phyloP scores from a whole-genome alignment of 225 moss, liverwort and hornwort species.

The Sphagnum contortum region DNA sequence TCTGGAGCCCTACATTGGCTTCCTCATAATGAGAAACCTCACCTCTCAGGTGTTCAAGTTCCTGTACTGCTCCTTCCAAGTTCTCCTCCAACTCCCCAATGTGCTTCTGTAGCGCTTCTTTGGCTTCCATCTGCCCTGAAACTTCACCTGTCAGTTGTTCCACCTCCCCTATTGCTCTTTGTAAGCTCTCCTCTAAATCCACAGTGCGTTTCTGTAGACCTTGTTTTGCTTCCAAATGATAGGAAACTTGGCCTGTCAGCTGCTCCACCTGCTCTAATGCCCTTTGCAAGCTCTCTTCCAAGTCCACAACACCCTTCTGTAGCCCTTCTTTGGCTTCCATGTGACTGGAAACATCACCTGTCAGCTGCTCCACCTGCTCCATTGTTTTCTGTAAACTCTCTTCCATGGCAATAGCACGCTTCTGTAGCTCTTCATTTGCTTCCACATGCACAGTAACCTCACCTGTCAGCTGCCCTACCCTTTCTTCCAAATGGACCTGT shows the following conservation, averaged over 20 bases:
- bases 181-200: slow-evolving; percentile 46
- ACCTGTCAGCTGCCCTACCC: slow-evolving; percentile 36
- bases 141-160: not conserved
- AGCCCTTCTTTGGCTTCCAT: slow-evolving; percentile 38
- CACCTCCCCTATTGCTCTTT: slow-evolving; percentile 37
- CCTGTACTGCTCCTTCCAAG: slow-evolving; percentile 39
- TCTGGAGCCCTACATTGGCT: slow-evolving; percentile 35
- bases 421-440: slow-evolving; percentile 35
- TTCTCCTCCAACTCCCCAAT: slow-evolving; percentile 37
- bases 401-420: slow-evolving; percentile 39
- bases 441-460: slow-evolving; percentile 36
- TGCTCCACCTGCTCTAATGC: slow-evolving; percentile 31
- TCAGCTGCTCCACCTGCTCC: too few species aligned
- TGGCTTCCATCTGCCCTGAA: too few species aligned
- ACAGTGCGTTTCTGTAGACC: slow-evolving; percentile 38
- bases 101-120: too few species aligned
- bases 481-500: slow-evolving; percentile 43
- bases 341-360: too few species aligned
- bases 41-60: slow-evolving; percentile 35
- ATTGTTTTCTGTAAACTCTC: slow-evolving; percentile 5
- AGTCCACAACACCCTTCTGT: slow-evolving; percentile 34
- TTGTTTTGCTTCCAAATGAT: slow-evolving; percentile 28
- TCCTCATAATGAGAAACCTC: slow-evolving; percentile 37
- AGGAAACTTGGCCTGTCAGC: too few species aligned
- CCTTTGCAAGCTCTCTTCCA: slow-evolving; percentile 47